Evolutionary conservation across 331 rosid genomes (phyloP).

Genomic region (Cydonia oblonga): DNA sequence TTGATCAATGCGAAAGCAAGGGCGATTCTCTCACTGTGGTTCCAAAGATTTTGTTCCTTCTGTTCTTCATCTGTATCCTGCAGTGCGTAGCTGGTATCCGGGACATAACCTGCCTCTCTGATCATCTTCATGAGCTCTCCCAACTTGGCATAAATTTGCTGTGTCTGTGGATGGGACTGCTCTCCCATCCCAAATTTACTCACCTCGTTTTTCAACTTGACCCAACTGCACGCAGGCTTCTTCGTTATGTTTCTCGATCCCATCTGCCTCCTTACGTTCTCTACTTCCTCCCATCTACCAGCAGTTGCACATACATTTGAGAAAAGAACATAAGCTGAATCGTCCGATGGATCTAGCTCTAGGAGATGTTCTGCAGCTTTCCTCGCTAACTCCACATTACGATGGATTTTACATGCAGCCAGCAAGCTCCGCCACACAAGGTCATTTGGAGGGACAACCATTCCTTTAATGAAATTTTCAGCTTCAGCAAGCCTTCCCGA

Average conservation of each 20-base stretch:
- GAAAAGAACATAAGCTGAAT: conserved; percentile 83
- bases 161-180: conserved; percentile 39
- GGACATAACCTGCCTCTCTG: conserved; percentile 64
- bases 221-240: conserved; percentile 88
- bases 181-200: conserved; percentile 78
- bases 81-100: conserved; percentile 70
- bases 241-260: conserved; percentile 49
- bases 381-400: conserved; percentile 58
- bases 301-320: conserved; percentile 74
- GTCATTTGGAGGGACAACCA: conserved; percentile 61
- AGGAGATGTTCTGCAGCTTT: conserved; percentile 63
- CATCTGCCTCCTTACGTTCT: conserved; percentile 65
- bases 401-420: conserved; percentile 72
- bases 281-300: conserved; percentile 77
- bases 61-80: conserved; percentile 91
- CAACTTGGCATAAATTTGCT: conserved; percentile 47
- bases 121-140: conserved; percentile 57
- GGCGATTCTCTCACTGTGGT: conserved; percentile 88
- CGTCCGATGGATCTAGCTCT: conserved; percentile 57
- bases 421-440: conserved; percentile 81
- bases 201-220: conserved; percentile 56
- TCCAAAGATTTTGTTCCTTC: conserved; percentile 90
- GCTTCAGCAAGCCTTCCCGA: conserved; percentile 84
- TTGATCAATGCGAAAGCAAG: conserved; percentile 74
- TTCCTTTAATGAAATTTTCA: conserved; percentile 43